Percentiles rank a stretch among this genome's conserved stretches.
Evolutionary conservation across 441 rosid species (phyloP).

Genomic region (Capsella rubella): DNA sequence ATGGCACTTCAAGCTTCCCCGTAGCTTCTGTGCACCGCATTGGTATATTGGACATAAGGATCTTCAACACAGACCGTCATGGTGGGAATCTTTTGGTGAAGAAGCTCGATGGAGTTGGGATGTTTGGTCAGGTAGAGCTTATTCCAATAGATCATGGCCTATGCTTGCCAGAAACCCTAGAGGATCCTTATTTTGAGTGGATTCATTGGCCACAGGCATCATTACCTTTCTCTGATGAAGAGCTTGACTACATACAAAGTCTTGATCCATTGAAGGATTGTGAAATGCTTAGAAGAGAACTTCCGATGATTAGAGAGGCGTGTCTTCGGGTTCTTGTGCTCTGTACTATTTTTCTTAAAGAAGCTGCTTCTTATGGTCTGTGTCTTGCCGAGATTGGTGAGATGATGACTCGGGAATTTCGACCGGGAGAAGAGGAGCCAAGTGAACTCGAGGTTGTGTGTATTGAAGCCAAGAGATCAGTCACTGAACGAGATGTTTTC

Average conservation of each 20-base stretch:
- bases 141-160: conserved; percentile 71
- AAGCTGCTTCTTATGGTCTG: conserved; percentile 59
- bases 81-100: conserved; percentile 71
- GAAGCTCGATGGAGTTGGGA: conserved; percentile 55
- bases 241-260: conserved; percentile 56
- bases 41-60: conserved; percentile 64
- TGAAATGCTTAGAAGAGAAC: conserved; percentile 60
- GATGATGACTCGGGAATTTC: conserved; percentile 70
- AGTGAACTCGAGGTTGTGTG: conserved; percentile 71
- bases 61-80: conserved; percentile 71
- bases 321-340: conserved; percentile 63
- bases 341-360: conserved; percentile 62
- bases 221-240: conserved; percentile 66
- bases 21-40: conserved; percentile 66
- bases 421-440: conserved; percentile 57
- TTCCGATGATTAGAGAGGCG: conserved; percentile 72
- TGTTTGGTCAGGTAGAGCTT: conserved; percentile 61
- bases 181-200: conserved; percentile 75
- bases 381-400: conserved; percentile 74
- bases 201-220: conserved; percentile 77
- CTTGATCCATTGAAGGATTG: conserved; percentile 59
- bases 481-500: conserved; percentile 48
- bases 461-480: conserved; percentile 55
- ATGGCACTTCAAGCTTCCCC: conserved; percentile 69
- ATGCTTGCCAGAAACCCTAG: conserved; percentile 64